Conservation (phyloP, 345 rosid species). For the Eucalyptus tenuipes region DNA sequence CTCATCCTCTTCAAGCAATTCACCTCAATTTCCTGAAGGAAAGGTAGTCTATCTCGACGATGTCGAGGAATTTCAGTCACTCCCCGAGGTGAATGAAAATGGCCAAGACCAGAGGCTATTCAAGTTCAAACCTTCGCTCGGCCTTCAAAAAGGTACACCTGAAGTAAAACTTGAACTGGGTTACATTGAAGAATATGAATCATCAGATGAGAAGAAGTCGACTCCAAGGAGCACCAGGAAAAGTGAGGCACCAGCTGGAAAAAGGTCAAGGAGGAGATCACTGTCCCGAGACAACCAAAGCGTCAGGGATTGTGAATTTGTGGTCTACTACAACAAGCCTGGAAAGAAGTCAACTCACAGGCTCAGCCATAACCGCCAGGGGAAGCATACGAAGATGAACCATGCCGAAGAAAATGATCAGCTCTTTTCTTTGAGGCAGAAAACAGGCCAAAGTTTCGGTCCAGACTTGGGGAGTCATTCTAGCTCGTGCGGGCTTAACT, state of each 20-base stretch:
- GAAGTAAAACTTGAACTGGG: background rate
- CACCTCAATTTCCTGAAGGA: conserved; percentile 12
- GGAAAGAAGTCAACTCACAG: conserved; percentile 4
- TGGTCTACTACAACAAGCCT: conserved; percentile 19
- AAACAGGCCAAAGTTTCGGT: background rate
- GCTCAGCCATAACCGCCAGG: background rate
- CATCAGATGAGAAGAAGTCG: conserved; percentile 7
- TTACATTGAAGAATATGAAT: background rate
- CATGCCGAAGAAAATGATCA: background rate
- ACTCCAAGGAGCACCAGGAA: conserved; percentile 1
- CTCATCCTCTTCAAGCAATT: conserved; percentile 29
- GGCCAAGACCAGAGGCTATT: conserved; percentile 40
- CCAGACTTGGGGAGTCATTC: background rate
- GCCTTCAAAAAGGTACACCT: background rate
- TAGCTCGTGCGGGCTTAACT: background rate
- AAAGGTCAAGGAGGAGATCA: conserved; percentile 23
- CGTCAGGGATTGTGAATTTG: conserved; percentile 11
- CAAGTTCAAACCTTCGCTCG: conserved; percentile 30
- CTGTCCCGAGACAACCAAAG: conserved; percentile 11
- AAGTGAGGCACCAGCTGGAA: background rate
- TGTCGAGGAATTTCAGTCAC: conserved; percentile 32
- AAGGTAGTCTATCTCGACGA: conserved; percentile 38
- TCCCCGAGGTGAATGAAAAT: conserved; percentile 5
- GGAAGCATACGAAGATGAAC: conserved; percentile 4
- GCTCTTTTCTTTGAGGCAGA: background rate